Conservation (phyloP, 495 filamentous ascomycete species). For the Beverwykella pulmonaria region DNA sequence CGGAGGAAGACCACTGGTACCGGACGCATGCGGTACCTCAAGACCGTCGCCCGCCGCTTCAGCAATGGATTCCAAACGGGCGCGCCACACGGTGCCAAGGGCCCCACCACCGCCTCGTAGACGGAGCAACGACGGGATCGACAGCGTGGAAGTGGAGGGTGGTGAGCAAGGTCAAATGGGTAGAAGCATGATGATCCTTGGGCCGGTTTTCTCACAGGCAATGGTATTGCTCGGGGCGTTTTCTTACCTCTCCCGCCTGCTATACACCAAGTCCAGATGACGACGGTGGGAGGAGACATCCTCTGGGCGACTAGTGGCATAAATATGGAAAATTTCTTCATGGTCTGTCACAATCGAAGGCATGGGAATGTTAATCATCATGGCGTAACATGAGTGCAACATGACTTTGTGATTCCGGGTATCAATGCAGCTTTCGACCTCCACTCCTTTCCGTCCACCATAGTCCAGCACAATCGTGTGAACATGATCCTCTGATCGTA, state of each 20-base stretch:
- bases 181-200: slow-evolving; percentile 1
- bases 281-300: neutral
- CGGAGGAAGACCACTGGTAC: slow-evolving; percentile 98
- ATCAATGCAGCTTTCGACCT: too few species aligned
- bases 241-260: slow-evolving; percentile 20
- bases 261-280: slow-evolving; percentile 17
- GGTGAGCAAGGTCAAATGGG: slow-evolving; percentile 9
- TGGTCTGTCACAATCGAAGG: slow-evolving; percentile 29
- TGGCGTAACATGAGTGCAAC: neutral
- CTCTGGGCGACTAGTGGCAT: slow-evolving; percentile 31
- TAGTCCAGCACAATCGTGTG: too few species aligned
- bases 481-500: too few species aligned
- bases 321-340: slow-evolving; percentile 36
- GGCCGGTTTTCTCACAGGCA: slow-evolving; percentile 23
- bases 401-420: neutral
- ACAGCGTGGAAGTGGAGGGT: neutral
- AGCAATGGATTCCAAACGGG: slow-evolving; percentile 96
- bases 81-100: slow-evolving; percentile 80
- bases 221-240: slow-evolving; percentile 36
- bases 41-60: slow-evolving; percentile 84
- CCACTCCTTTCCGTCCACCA: too few species aligned
- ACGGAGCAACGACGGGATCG: neutral
- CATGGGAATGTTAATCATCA: slow-evolving; percentile 4
- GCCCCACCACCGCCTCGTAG: slow-evolving; percentile 47
- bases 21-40: slow-evolving; percentile 90